Evolutionary conservation across 163 green algal genomes (phyloP).

Genomic region (Picocystis sp.): DNA sequence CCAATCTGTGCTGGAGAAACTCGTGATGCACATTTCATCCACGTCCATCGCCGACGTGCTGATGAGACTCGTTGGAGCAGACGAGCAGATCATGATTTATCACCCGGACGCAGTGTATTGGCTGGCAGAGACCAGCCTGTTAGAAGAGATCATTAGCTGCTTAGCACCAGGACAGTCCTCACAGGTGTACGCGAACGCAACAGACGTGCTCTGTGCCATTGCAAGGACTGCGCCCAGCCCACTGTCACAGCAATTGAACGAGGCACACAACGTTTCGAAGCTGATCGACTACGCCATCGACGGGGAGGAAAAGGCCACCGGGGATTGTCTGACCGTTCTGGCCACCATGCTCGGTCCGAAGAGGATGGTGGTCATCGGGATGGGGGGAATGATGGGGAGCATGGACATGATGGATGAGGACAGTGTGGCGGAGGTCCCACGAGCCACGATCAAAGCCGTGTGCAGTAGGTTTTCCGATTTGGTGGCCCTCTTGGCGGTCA

Average conservation of each 20-base stretch:
- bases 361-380: not conserved
- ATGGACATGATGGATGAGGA: constrained; percentile 1
- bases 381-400: not conserved
- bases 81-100: constrained; percentile 55
- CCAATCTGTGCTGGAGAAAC: constrained; percentile 23
- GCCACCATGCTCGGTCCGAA: no score
- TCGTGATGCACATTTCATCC: constrained; percentile 73
- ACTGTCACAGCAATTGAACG: constrained; percentile 26
- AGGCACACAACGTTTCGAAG: no score
- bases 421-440: not conserved
- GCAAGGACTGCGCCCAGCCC: constrained; percentile 57
- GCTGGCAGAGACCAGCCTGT: constrained; percentile 65
- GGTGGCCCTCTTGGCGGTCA: no score
- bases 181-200: constrained; percentile 48
- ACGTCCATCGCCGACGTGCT: constrained; percentile 81
- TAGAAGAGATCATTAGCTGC: constrained; percentile 52
- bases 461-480: no score
- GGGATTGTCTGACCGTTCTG: no score
- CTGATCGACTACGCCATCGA: no score
- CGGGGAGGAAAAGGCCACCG: no score
- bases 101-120: constrained; percentile 36
- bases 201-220: constrained; percentile 76
- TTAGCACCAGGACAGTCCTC: constrained; percentile 19
- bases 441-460: not conserved
- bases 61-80: constrained; percentile 72